These are phyloP conservation scores for Botrytis squamosa DNA, from an alignment of 2,329 filamentous ascomycete species.

Conservation along the genomic window DNA sequence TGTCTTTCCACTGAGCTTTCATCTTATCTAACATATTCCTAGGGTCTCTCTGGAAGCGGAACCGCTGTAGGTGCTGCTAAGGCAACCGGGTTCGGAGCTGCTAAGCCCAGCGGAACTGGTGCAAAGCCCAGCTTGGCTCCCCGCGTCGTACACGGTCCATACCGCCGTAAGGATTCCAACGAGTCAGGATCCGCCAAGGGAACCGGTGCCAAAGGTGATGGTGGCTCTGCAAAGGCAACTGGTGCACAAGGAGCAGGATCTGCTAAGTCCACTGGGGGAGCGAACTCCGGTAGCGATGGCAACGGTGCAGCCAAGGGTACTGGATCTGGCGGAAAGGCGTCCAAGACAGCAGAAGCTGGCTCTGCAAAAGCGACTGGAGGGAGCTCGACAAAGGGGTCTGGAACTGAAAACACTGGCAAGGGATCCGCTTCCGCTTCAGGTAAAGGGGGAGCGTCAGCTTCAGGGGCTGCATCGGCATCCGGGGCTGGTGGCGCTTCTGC, in stretches of 20 bases:
- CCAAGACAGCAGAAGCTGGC: neutral
- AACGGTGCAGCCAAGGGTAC: neutral
- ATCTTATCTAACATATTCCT: neutral
- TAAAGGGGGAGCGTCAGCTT: neutral
- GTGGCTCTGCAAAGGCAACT: neutral
- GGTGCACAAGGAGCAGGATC: neutral
- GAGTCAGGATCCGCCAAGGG: neutral
- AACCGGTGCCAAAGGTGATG: neutral
- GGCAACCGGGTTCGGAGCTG: constrained; percentile 13
- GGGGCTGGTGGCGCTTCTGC: constrained; percentile 16
- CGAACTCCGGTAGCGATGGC: neutral
- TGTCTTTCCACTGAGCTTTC: neutral
- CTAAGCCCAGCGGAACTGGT: neutral
- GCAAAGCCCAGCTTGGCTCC: neutral
- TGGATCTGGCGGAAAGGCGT: neutral
- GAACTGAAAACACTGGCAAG: neutral
- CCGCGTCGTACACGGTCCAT: neutral
- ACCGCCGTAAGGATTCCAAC: neutral
- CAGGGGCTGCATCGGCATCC: constrained; percentile 5
- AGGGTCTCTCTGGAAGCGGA: constrained; percentile 20
- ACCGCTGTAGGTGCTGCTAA: neutral
- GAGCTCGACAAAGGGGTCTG: neutral
- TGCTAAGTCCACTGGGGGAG: constrained; percentile 6
- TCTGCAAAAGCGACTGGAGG: neutral
- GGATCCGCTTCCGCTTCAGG: neutral